phyloP scores from a whole-genome alignment of 257 asterid genomes.

The Solanum pimpinellifolium region DNA sequence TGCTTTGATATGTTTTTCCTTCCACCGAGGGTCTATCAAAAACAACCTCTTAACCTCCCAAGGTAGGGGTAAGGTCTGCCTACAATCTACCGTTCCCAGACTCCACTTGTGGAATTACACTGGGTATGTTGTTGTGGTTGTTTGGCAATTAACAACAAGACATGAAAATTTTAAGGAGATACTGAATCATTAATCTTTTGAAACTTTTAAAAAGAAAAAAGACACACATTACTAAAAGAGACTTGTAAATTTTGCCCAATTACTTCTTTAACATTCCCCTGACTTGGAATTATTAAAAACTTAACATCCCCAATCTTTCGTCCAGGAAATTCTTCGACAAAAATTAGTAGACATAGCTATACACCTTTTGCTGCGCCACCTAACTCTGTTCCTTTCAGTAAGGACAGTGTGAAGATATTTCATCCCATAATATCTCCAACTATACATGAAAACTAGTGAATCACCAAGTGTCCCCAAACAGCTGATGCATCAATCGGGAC shows the following conservation, averaged over 20 bases:
- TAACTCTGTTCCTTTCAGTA: neutral
- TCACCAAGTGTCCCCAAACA: neutral
- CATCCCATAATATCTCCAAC: neutral
- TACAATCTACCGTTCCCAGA: neutral
- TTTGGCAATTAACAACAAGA: neutral
- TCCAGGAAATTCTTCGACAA: neutral
- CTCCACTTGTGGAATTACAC: neutral
- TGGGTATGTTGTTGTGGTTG: neutral
- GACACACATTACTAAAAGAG: neutral
- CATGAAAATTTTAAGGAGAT: neutral
- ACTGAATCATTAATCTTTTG: neutral
- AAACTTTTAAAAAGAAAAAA: neutral
- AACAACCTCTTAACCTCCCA: neutral
- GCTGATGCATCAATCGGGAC: neutral
- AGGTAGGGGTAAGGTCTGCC: neutral
- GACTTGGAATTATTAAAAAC: neutral
- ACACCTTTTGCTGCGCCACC: neutral
- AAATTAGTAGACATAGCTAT: neutral
- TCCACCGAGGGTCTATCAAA: neutral
- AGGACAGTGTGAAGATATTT: neutral
- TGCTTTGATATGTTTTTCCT: neutral
- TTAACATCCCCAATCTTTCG: neutral
- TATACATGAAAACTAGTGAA: neutral
- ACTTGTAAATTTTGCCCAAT: neutral
- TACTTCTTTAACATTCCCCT: neutral